Evolutionary conservation across 2,329 filamentous ascomycete species (phyloP), one percentile per base, ranked within the genome.

Genomic region (Domatiomyces globalis): DNA sequence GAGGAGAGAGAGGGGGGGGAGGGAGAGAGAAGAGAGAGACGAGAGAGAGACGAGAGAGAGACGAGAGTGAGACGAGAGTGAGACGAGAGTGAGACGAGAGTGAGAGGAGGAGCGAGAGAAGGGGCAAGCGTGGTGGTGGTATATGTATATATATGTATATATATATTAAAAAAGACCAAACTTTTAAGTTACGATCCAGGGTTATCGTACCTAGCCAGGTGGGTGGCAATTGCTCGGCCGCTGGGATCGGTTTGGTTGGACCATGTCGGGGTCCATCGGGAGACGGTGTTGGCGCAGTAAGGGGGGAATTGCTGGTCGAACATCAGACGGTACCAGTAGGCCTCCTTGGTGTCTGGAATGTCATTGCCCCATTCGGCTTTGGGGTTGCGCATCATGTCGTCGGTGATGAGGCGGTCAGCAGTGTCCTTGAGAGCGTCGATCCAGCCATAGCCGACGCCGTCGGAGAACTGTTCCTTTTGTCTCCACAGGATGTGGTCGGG

Each of bases 391-490:
- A 96, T 87, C 82, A 94, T 89, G 76, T 96, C 90, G 65, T 98
- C 90, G 17, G 86, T 94, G 51, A 98, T 84, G 52, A 92, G 80
- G 58, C 82, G 69, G 71, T 94, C 88, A 33, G 92, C 92, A 64
- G 84, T 86, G 71, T 96, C 92, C 78, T 95, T 96, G 63, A 98
- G 80, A 5, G 83, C 85, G 65, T 98, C 92, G 66, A 98, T 98
- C 92, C 92, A 98, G 57, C 92, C 89, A 73, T 98, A 98, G 52
- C 92, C 92, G 52, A 98, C 92, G 67, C 92, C 94, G 64, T 98
- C 94, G 53, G 85, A 94, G 76, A 98, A 98, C 73, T 98, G 92
- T 75, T 98, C 92, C 81, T 98, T 98, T 72, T 98, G 94, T 66
- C 94, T 80, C 85, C 87, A 98, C 51, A 98, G 81, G 62, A 98